Conservation (phyloP, 768 basidiomycete species). For the Kwoniella pini region DNA sequence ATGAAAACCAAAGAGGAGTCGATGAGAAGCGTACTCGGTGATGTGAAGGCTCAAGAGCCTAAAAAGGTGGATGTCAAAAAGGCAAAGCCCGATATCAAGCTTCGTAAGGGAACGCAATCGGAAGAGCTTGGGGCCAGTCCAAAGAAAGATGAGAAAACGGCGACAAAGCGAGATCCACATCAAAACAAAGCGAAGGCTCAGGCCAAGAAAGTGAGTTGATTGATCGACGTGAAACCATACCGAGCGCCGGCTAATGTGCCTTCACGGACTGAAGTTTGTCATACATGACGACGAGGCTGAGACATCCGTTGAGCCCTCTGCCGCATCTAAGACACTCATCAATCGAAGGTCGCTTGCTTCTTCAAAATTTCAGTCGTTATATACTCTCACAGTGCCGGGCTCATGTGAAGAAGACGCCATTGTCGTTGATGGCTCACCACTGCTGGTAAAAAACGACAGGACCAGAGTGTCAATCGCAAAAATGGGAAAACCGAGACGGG, state of each 20-base stretch:
- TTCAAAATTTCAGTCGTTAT: not conserved
- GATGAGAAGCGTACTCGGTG: not conserved
- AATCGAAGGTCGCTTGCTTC: not conserved
- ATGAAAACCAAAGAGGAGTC: conserved; percentile 20
- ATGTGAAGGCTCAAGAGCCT: not conserved
- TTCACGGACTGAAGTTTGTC: no score
- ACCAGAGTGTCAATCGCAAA: not conserved
- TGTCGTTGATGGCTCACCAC: not conserved
- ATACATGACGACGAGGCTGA: not conserved
- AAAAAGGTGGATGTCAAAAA: no score
- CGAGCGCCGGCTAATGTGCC: no score
- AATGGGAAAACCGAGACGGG: no score
- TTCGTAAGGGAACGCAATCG: no score
- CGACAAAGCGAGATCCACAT: no score
- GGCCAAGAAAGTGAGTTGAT: no score
- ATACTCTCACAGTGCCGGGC: not conserved
- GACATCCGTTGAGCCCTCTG: not conserved
- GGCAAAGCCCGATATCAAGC: no score
- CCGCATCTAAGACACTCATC: not conserved
- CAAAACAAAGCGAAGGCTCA: no score
- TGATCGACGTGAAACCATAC: no score
- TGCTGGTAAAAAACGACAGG: not conserved
- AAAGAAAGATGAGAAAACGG: no score
- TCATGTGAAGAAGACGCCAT: not conserved
- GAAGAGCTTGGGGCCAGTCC: no score